A percentile compares a stretch with the other conserved stretches of the same genome.
Evolutionary conservation across 2,329 filamentous ascomycete genomes (phyloP).

Genomic region (Diaporthe velutina): DNA sequence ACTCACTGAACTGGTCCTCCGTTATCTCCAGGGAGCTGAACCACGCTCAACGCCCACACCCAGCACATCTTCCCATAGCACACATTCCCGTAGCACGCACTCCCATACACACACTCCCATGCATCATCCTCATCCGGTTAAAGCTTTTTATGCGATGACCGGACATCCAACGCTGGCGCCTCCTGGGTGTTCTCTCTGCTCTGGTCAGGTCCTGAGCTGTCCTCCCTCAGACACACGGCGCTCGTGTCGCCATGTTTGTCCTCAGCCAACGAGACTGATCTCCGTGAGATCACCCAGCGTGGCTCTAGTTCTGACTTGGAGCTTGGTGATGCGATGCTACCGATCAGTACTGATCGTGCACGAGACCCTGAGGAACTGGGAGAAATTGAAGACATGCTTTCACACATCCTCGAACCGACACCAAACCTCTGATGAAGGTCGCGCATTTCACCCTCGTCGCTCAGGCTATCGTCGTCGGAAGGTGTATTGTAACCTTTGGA

Average conservation of each 20-base stretch:
- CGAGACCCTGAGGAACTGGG: background rate
- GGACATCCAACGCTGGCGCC: background rate
- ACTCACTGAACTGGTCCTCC: background rate
- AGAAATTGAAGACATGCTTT: background rate
- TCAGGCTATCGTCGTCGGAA: background rate
- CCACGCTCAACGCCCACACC: too few relatives aligned
- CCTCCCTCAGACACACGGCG: background rate
- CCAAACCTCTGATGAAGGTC: background rate
- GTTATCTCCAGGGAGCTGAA: too few relatives aligned
- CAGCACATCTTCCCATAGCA: too few relatives aligned
- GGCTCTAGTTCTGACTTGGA: background rate
- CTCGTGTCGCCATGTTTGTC: background rate
- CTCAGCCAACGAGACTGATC: background rate
- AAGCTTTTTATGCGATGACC: background rate
- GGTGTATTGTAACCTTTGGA: background rate
- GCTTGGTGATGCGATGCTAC: background rate
- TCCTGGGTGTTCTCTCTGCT: background rate
- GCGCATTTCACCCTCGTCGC: background rate
- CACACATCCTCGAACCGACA: background rate
- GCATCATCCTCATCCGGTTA: background rate
- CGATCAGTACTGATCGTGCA: background rate
- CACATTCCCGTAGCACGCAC: too few relatives aligned
- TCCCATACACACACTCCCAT: rapidly evolving
- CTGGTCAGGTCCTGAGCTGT: background rate
- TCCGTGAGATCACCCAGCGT: background rate